Percentiles rank a stretch among this genome's conserved stretches.
Evolutionary conservation across 208 protist genomes (phyloP).

Genomic region (Wallacemonas sp.): DNA sequence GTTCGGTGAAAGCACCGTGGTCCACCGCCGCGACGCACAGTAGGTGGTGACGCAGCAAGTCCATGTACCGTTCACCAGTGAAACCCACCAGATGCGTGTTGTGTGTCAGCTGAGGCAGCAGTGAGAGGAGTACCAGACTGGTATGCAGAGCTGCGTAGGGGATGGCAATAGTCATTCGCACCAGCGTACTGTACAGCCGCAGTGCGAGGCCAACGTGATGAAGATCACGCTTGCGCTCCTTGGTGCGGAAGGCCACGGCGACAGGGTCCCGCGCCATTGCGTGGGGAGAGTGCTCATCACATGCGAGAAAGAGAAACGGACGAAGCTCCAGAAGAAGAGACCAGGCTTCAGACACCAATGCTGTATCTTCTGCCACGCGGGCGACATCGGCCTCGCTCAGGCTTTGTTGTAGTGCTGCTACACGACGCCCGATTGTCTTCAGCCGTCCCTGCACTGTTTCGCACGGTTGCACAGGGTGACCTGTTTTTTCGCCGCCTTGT

Average conservation of each 20-base stretch:
- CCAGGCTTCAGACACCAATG: slow-evolving; percentile 30
- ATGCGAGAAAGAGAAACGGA: slow-evolving; percentile 44
- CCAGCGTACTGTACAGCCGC: slow-evolving; percentile 53
- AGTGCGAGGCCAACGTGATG: slow-evolving; percentile 40
- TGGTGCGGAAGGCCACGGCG: slow-evolving; percentile 20
- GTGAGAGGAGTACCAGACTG: slow-evolving; percentile 48
- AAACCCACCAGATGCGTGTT: not conserved
- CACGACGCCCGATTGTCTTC: slow-evolving; percentile 40
- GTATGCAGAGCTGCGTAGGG: slow-evolving; percentile 48
- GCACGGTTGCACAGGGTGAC: no score
- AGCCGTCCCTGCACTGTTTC: slow-evolving; percentile 13
- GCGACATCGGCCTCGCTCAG: slow-evolving; percentile 8
- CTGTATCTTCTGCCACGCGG: not conserved
- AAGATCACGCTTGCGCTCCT: slow-evolving; percentile 22
- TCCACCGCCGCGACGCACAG: slow-evolving; percentile 21
- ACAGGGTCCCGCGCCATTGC: not conserved
- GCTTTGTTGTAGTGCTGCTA: slow-evolving; percentile 13
- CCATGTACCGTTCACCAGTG: slow-evolving; percentile 34
- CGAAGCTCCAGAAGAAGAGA: slow-evolving; percentile 48
- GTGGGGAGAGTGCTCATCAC: slow-evolving; percentile 2
- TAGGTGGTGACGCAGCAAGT: slow-evolving; percentile 24
- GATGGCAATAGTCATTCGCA: slow-evolving; percentile 38
- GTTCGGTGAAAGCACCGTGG: not conserved
- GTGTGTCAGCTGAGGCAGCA: slow-evolving; percentile 44
- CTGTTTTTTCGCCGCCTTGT: no score